Evolutionary conservation across 2,329 filamentous ascomycete genomes (phyloP).

Genomic region (Lachnellula suecica): DNA sequence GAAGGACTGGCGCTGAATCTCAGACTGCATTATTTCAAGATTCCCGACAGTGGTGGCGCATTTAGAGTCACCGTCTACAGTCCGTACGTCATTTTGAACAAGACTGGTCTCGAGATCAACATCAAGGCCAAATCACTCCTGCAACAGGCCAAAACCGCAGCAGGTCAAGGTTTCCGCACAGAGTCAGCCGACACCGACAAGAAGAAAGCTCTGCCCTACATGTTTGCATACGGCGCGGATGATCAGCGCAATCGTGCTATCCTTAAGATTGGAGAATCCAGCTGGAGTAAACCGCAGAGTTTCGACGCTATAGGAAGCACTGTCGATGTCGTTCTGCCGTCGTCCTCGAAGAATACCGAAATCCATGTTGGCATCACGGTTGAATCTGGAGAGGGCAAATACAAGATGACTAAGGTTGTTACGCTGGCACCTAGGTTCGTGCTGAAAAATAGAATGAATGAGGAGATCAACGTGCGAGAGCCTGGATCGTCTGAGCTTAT

Average conservation of each 20-base stretch:
- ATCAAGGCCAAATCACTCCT: conserved; percentile 88
- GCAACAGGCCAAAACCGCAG: conserved; percentile 76
- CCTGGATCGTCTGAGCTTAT: conserved; percentile 86
- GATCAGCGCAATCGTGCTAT: conserved; percentile 90
- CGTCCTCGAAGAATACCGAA: conserved; percentile 67
- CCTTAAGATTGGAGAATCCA: conserved; percentile 83
- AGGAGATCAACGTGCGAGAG: conserved; percentile 87
- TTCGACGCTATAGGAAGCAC: conserved; percentile 97
- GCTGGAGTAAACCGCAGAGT: conserved; percentile 97
- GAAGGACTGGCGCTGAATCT: conserved; percentile 77
- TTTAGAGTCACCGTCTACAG: conserved; percentile 96
- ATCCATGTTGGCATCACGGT: conserved; percentile 91
- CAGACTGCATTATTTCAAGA: conserved; percentile 84
- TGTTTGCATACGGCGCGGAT: conserved; percentile 91
- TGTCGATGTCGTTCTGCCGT: conserved; percentile 81
- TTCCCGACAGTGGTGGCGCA: conserved; percentile 89
- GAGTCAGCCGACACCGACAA: conserved; percentile 50
- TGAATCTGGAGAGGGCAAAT: conserved; percentile 90
- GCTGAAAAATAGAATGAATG: conserved; percentile 86
- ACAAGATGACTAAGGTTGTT: conserved; percentile 95
- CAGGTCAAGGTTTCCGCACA: conserved; percentile 70
- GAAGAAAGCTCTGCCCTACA: conserved; percentile 81
- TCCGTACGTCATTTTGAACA: conserved; percentile 92
- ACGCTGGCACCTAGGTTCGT: conserved; percentile 91
- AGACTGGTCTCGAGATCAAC: conserved; percentile 85